Evolutionary conservation across 768 basidiomycete genomes (phyloP), one percentile per base, ranked within the genome.

Genomic region (Phlebiopsis flavidoalba): DNA sequence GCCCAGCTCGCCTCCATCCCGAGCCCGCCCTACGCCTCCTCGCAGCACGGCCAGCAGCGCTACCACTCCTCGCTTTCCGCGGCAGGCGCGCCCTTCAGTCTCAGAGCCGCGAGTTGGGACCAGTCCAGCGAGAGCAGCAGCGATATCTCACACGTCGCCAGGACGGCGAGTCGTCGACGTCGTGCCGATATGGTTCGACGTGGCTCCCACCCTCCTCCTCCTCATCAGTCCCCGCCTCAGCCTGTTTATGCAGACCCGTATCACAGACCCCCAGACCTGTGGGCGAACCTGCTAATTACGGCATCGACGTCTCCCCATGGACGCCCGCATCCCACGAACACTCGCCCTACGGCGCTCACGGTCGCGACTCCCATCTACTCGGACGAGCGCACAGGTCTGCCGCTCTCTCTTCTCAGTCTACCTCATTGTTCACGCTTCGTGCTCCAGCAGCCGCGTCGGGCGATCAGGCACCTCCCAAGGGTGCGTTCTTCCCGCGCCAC

Each of bases 91-190:
- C 58, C 79, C 22, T 88, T 78, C 65, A 78, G 82, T 66, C 80
- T 88, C n/a, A 79, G 84, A 45, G 82, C 84, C 11, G 87, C 87
- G 5, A 83, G 72, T 66, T 88, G 87, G 85, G 79, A 78, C 31
- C 69, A 64, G 51, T 72, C 65, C 54, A 76, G 73, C 58, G 77
- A 75, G 70, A 73, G 70, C 64, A 31, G 33, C 76, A 70, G 57
- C 57, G 47, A 26, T 71, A 66, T 69, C 53, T 72, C 74, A 37
- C 74, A 37, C 73, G 74, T 60, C 74, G 71, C 63, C 64, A 69
- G 60, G 76, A 76, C 50, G 63, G 66, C 58, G 74, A 74, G 54
- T 31, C 60, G 8, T 64, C 70, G 52, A 63, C 69, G 68, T 61
- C 64, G 43, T 74, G 70, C 68, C 72, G 72, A 69, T 72, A 74